phyloP scores from a whole-genome alignment of 306 rosid species.

The Vigna nakashimae region DNA sequence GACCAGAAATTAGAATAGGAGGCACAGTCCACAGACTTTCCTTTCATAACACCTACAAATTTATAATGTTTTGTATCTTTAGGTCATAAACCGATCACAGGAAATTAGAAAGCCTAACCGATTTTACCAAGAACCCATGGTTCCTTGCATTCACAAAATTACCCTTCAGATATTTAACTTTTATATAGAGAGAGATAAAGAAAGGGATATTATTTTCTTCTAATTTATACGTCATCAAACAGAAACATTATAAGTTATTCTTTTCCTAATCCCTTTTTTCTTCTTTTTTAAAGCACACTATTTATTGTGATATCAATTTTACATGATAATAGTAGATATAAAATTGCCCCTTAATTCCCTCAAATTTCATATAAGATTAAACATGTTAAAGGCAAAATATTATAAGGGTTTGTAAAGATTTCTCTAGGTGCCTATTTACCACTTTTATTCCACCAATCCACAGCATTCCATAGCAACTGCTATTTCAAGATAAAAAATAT shows the following conservation, averaged over 20 bases:
- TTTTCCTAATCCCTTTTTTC: too few relatives aligned
- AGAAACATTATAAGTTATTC: too few relatives aligned
- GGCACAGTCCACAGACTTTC: constrained; percentile 77
- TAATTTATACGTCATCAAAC: too few relatives aligned
- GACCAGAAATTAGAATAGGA: constrained; percentile 77
- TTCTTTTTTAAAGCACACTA: too few relatives aligned
- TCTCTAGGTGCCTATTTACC: neutral
- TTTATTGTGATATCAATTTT: too few relatives aligned
- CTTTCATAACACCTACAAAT: constrained; percentile 68
- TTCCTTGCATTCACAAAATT: constrained; percentile 33
- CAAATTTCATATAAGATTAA: too few relatives aligned
- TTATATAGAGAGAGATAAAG: too few relatives aligned
- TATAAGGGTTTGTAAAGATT: neutral
- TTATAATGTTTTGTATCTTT: constrained; percentile 65
- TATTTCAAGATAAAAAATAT: neutral
- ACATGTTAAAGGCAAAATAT: too few relatives aligned
- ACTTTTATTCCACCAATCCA: neutral
- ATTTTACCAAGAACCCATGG: constrained; percentile 18
- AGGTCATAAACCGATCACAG: constrained; percentile 32
- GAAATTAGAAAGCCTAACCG: constrained; percentile 30
- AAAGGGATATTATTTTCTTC: too few relatives aligned
- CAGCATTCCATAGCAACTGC: neutral
- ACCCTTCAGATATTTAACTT: constrained; percentile 46
- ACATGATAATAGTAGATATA: too few relatives aligned
- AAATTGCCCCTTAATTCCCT: too few relatives aligned